Evolutionary conservation across 2,329 filamentous ascomycete species (phyloP), one percentile per base, ranked within the genome.

Genomic region (Pestalotiopsis sp.): DNA sequence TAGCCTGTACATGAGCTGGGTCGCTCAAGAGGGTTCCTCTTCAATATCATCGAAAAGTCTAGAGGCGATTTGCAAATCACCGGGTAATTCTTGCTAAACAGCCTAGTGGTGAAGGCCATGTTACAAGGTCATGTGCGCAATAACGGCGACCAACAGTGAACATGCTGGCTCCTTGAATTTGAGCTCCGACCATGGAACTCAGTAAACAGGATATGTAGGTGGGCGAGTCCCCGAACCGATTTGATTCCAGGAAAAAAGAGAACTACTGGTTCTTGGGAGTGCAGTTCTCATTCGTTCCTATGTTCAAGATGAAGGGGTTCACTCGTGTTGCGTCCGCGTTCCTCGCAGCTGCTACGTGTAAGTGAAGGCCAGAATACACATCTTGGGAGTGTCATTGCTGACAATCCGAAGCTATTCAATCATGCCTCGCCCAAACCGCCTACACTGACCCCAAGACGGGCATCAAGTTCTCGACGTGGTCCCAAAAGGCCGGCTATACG

Each of bases 391-490:
- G 25, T 49, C 38, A 9, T 12, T 64, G 25, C 75, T 77, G 61
- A 78, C 65, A 13, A 9, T 31, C n/a, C 12, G 12, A 62, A 77
- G 75, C 71, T 69, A 61, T 78, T 57, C 72, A 72, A 69, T 69
- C 73, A 70, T 74, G 74, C 58, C 65, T 76, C 61, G 77, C 77
- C 63, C 76, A 78, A 70, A 74, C 20, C 68, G 72, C 67, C 65
- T 78, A 78, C 64, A 78, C 76, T 25, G 77, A 78, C 63, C 74
- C 76, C 23, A 74, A 70, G 38, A 76, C 76, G 61, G 72, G 71
- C 14, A 78, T 78, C 64, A 70, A 76, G 57, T 77, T 77, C 69
- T 74, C 72, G 64, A 78, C 77, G 69, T 78, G 77, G 63, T 66
- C 65, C 62, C 74, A 67, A 71, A 62, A 66, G 39, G 57, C 70